Evolutionary conservation across 306 rosid species (phyloP), one percentile per base, ranked within the genome.

Genomic region (Geum urbanum): DNA sequence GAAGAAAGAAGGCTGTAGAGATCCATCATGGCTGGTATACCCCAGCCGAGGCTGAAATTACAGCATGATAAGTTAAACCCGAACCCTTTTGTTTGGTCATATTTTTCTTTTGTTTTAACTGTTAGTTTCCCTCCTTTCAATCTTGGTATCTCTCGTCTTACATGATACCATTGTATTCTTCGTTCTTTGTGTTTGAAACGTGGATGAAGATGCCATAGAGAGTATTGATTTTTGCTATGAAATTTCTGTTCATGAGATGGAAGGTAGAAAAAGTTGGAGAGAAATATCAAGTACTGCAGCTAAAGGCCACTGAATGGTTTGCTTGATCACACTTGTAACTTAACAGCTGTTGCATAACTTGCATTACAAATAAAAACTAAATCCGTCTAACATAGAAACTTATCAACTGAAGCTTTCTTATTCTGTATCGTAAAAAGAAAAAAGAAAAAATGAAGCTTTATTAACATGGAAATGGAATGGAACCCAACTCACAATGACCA

Each of bases 21-120:
- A 83, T 89, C 69, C 99, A 91, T 78, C 97, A 86, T 70, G 99
- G 99, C 72, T 95, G 99, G 99, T 95, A 95, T 59, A 50, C 85
- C 65, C 96, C 96, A 9, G 77, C 72, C 46, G 39, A 5, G 7
- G 55, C 94, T 20, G 81, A 80, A 66, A 69, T 13, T 10, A 75
- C 67, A 72, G 92, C 55, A 60, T 87, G 82, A 88, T 76, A 54
- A 27, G 32, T 27, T 27, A 27, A 53, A 72, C 70, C 51, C 58
- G n/a, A n/a, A n/a, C n/a, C n/a, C n/a, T n/a, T n/a, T n/a, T n/a
- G 61, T 37, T 15, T 7, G 59, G 70, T 39, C 14, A 16, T 70
- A 39, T 56, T 22, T 44, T 20, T 54, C 53, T n/a, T 70, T 43
- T 70, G 4, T 46, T 44, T 5, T 11, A 39, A 40, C 45, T 43